Percentiles rank a stretch among this genome's conserved stretches.
Evolutionary conservation across 2,329 filamentous ascomycete genomes (phyloP).

Genomic region (Pseudocercospora pini-densiflorae): DNA sequence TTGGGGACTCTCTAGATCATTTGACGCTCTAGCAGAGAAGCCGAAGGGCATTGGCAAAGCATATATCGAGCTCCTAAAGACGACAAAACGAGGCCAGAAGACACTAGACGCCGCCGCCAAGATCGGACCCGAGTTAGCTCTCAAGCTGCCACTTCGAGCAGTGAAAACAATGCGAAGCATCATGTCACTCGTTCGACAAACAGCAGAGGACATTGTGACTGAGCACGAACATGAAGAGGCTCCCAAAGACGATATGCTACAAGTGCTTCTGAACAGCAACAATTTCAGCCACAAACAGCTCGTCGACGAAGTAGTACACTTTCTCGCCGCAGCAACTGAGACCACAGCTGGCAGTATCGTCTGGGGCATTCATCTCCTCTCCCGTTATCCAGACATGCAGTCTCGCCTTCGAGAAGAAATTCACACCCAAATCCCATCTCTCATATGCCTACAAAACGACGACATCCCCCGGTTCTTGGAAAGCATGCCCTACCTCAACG

Average conservation of each 20-base stretch:
- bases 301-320: slow-evolving; percentile 19
- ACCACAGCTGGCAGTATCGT: slow-evolving; percentile 12
- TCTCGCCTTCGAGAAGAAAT: slow-evolving; percentile 16
- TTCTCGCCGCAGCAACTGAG: slow-evolving; percentile 21
- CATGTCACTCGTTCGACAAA: slow-evolving; percentile 11
- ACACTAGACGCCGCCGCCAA: slow-evolving; percentile 15
- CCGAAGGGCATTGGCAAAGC: slow-evolving; percentile 5
- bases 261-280: slow-evolving; percentile 12
- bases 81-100: slow-evolving; percentile 16
- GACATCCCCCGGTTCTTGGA: not conserved
- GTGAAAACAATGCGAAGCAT: slow-evolving; percentile 19
- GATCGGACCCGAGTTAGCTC: slow-evolving; percentile 18
- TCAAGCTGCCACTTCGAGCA: slow-evolving; percentile 19
- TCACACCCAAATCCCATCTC: slow-evolving; percentile 7
- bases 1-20: slow-evolving; percentile 14
- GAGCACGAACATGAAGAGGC: slow-evolving; percentile 9
- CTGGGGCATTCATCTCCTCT: slow-evolving; percentile 21
- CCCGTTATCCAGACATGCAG: slow-evolving; percentile 5
- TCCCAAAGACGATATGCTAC: slow-evolving; percentile 16
- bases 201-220: slow-evolving; percentile 13
- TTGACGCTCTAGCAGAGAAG: slow-evolving; percentile 9
- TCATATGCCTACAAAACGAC: not conserved
- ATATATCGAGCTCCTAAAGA: slow-evolving; percentile 23
- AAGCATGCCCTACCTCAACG: slow-evolving; percentile 21
- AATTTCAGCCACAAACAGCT: slow-evolving; percentile 13